These are phyloP conservation scores for Boletus reticuloceps DNA, from an alignment of 768 basidiomycete species.

Conservation along the genomic window DNA sequence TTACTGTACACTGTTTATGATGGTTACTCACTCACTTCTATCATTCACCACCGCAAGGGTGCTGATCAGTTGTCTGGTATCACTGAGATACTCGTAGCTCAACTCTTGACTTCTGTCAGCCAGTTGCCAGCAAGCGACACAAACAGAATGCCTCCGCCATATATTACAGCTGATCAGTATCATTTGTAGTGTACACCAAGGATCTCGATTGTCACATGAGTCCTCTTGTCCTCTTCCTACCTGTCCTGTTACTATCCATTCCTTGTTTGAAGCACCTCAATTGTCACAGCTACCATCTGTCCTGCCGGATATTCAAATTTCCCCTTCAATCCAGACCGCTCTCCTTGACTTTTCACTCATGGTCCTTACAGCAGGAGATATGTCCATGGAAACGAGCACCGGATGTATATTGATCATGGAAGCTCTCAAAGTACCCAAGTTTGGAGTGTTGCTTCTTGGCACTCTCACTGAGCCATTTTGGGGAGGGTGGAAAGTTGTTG, in stretches of 20 bases:
- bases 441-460: slow-evolving; percentile 57
- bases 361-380: slow-evolving; percentile 41
- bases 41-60: slow-evolving; percentile 79
- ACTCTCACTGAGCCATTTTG: slow-evolving; percentile 63
- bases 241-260: neutral
- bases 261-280: slow-evolving; percentile 32
- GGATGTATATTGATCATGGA: slow-evolving; percentile 48
- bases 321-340: slow-evolving; percentile 25
- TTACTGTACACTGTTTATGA: slow-evolving; percentile 56
- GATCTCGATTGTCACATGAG: slow-evolving; percentile 64
- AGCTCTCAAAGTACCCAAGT: slow-evolving; percentile 29
- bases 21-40: slow-evolving; percentile 73
- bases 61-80: slow-evolving; percentile 61
- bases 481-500: slow-evolving; percentile 76
- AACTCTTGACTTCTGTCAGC: slow-evolving; percentile 28
- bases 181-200: slow-evolving; percentile 63
- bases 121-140: slow-evolving; percentile 3
- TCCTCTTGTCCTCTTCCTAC: slow-evolving; percentile 3
- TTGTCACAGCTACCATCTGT: slow-evolving; percentile 33
- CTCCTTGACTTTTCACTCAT: slow-evolving; percentile 35
- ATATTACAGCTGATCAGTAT: slow-evolving; percentile 57
- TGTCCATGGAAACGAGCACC: slow-evolving; percentile 31
- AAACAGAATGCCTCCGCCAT: slow-evolving; percentile 44
- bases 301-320: slow-evolving; percentile 27
- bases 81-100: slow-evolving; percentile 49